Base-by-base conservation (phyloP, 2,329 filamentous ascomycete species). In the Parafenestella ontariensis region DNA sequence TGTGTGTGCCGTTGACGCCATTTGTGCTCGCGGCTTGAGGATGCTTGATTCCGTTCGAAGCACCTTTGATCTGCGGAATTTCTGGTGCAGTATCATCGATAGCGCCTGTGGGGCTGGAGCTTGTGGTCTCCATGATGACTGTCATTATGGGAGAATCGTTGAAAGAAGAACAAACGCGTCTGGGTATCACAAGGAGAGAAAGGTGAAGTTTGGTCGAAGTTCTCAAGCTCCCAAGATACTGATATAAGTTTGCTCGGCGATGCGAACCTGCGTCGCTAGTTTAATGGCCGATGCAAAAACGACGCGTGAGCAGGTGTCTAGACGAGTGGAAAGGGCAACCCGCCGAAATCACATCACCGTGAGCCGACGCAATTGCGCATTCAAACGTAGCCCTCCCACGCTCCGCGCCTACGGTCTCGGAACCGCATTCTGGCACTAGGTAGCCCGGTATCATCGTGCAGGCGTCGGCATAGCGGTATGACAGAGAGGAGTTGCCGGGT, bases 1-100 rank as follows among this genome's bases (percentile, higher is more conserved):
- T 28, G 17, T 43, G 5, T 13, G 17, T 21, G 28, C 44, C 44
- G 29, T 54, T 50, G 4, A 24, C 17, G 17, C 46, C 43, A 41
- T 59, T 54, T 29, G 41, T 49, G 5, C 17, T 33, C 10, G n/a
- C 13, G 15, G n/a, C 37, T 17, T 55, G 26, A 31, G 21, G 28
- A 31, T 31, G 28, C 5, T 31, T 31, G 11, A 31, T 13, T 11
- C 28, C 42, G 47, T 39, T 33, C 20, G 49, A 4, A 51, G 42
- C 13, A 11, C 55, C 50, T 33, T 56, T 56, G 29, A 61, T 31
- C 20, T 52, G 43, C 20, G 58, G 61, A 31, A 61, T 51, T 45
- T 58, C 50, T 21, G 54, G 46, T 37, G 48, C 28, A 11, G 28
- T 31, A 31, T 31, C 28, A 13, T 31, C 28, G 9, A 31, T 31